A percentile compares a stretch with the other conserved stretches of the same genome.
Evolutionary conservation across 1,284 basidiomycete species (phyloP).

Genomic region (Austroboletus olivaceoglutinosus): DNA sequence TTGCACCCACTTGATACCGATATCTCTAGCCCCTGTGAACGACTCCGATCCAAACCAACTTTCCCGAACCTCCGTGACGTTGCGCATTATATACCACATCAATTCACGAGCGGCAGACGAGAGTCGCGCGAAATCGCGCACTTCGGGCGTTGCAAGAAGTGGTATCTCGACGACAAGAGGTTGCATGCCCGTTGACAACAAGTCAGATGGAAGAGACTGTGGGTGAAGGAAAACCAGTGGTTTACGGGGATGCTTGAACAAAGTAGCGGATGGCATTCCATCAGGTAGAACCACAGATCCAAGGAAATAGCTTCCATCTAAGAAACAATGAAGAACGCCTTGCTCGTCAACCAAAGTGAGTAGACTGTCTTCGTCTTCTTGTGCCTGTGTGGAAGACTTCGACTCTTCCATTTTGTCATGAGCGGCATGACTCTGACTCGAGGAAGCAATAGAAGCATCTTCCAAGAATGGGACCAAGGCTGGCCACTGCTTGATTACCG

Average conservation of each 20-base stretch:
- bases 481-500: constrained; percentile 66
- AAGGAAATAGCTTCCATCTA: constrained; percentile 80
- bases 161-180: constrained; percentile 56
- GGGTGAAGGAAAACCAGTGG: constrained; percentile 51
- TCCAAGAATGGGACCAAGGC: constrained; percentile 53
- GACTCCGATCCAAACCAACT: constrained; percentile 70
- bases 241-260: constrained; percentile 49
- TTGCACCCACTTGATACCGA: constrained; percentile 72
- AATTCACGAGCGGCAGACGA: constrained; percentile 72
- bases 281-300: constrained; percentile 48
- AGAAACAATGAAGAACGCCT: constrained; percentile 60
- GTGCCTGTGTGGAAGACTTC: constrained; percentile 13
- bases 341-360: constrained; percentile 56
- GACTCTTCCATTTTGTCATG: constrained; percentile 22
- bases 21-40: constrained; percentile 60
- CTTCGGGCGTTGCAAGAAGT: constrained; percentile 51
- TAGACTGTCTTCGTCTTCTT: constrained; percentile 57
- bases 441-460: constrained; percentile 56
- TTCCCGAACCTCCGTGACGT: constrained; percentile 66
- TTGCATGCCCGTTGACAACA: constrained; percentile 37
- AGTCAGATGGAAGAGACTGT: constrained; percentile 26
- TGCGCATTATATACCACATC: constrained; percentile 64
- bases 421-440: constrained; percentile 34
- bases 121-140: constrained; percentile 65
- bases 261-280: constrained; percentile 40